Evolutionary conservation across 2,329 filamentous ascomycete genomes (phyloP), one percentile per base, ranked within the genome.

Genomic region (Sordariomycetes sp.): DNA sequence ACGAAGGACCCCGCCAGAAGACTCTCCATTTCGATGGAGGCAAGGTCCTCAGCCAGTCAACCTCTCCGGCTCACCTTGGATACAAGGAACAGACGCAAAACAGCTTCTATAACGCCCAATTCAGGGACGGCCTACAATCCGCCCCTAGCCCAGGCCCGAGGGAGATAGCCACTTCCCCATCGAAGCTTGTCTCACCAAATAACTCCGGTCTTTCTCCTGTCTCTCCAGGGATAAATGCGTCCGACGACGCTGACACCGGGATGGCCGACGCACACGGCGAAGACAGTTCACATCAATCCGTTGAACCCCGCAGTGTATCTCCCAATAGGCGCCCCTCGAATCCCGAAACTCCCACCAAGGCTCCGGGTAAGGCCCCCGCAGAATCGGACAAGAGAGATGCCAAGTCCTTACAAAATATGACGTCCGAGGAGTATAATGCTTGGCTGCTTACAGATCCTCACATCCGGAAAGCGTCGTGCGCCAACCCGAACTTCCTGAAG

Each of bases 371-470:
- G 46, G 22, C 11, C 12, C 46, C 46, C 46, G 11, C n/a, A n/a
- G 20, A 12, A 24, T 20, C 46, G 20, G 28, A 14, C 14, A 32
- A 34, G 24, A 18, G 16, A 7, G 51, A 34, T 3, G 50, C 58
- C 2, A 62, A 64, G 20, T 58, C 62, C 2, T 62, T 67, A 0
- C 72, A 92, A 71, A 91, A 88, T 0, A 72, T 94, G 75, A 96
- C 90, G 0, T 89, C 94, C 0, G 93, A 99, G 71, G 89, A 97
- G 67, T 91, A 97, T 70, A 99, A 97, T 67, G 88, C 89, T 11
- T 76, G 88, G 60, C 78, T 97, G 1, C 78, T 99, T 3, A 83
- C 88, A 2, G 91, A 97, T 66, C 91, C 94, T 2, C 85, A 86
- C 37, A 84, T 96, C 64, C 83, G 90, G 60, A 94, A 95, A 66